These are phyloP conservation scores for Fusarium protoensiforme DNA, from an alignment of 2,329 filamentous ascomycete genomes.

Conservation along the genomic window DNA sequence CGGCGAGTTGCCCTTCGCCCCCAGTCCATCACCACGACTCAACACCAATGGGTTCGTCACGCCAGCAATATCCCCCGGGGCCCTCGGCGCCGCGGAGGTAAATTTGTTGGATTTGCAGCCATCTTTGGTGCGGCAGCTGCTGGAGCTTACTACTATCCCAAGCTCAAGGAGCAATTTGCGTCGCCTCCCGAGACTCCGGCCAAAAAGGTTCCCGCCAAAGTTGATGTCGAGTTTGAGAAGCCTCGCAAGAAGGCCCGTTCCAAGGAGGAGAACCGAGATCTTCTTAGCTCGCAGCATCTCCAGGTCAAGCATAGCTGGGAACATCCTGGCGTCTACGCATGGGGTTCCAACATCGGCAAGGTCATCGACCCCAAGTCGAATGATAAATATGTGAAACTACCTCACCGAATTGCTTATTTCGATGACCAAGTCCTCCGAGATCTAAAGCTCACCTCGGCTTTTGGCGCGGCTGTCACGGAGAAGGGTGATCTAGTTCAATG, in stretches of 20 bases:
- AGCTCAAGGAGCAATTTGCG: slow-evolving; percentile 44
- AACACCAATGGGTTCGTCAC: slow-evolving; percentile 47
- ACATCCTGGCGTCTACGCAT: slow-evolving; percentile 90
- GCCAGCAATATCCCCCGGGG: slow-evolving; percentile 37
- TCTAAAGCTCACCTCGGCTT: slow-evolving; percentile 83
- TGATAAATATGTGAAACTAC: slow-evolving; percentile 82
- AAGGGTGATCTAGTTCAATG: slow-evolving; percentile 92
- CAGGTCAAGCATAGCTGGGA: slow-evolving; percentile 87
- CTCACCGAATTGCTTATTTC: slow-evolving; percentile 83
- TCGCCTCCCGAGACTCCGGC: slow-evolving; percentile 27
- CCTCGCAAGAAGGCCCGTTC: slow-evolving; percentile 66
- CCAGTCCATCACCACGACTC: slow-evolving; percentile 31
- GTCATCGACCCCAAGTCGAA: slow-evolving; percentile 88
- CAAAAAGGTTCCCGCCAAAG: slow-evolving; percentile 46
- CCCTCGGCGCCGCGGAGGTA: slow-evolving; percentile 41
- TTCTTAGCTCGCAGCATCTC: slow-evolving; percentile 85
- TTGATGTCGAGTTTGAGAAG: slow-evolving; percentile 76
- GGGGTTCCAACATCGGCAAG: slow-evolving; percentile 87
- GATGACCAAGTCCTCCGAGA: slow-evolving; percentile 86
- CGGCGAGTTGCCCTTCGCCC: slow-evolving; percentile 43
- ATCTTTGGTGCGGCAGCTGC: slow-evolving; percentile 54
- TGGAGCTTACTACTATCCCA: slow-evolving; percentile 53
- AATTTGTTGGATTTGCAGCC: slow-evolving; percentile 45
- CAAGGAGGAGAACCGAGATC: slow-evolving; percentile 78
- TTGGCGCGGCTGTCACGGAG: slow-evolving; percentile 89